These are phyloP conservation scores for Cladosporium sphaerospermum DNA, from an alignment of 2,329 filamentous ascomycete species.

Conservation along the genomic window DNA sequence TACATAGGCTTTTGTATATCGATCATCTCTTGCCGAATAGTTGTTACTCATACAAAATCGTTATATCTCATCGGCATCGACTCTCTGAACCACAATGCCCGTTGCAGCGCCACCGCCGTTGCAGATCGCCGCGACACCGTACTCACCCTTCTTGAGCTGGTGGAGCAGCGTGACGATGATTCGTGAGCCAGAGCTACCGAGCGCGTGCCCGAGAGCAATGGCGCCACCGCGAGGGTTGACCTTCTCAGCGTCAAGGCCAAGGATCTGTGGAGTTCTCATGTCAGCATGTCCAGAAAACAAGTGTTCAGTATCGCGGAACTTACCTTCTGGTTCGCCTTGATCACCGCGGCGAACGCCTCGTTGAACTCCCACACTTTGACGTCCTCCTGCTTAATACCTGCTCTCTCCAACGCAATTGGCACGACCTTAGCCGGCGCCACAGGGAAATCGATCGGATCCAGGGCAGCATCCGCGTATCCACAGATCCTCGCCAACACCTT, in stretches of 20 bases:
- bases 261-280: conserved; percentile 49
- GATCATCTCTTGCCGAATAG: too few relatives aligned
- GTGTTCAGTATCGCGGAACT: conserved; percentile 12
- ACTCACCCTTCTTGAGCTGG: conserved; percentile 85
- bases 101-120: conserved; percentile 92
- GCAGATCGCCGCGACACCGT: conserved; percentile 92
- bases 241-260: conserved; percentile 69
- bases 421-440: conserved; percentile 89
- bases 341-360: conserved; percentile 92
- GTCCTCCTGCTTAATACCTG: conserved; percentile 84
- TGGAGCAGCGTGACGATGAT: conserved; percentile 87
- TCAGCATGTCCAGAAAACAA: not conserved
- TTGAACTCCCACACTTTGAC: conserved; percentile 98
- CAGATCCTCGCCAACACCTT: conserved; percentile 83
- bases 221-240: conserved; percentile 88
- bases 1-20: too few relatives aligned
- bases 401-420: conserved; percentile 78
- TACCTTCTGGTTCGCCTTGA: conserved; percentile 88
- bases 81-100: conserved; percentile 78
- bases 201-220: conserved; percentile 83
- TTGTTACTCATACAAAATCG: too few relatives aligned
- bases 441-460: conserved; percentile 90
- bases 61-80: conserved; percentile 48
- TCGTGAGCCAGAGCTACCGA: conserved; percentile 87
- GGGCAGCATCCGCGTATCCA: conserved; percentile 79